Evolutionary conservation across 2,329 filamentous ascomycete species (phyloP), one percentile per base, ranked within the genome.

Genomic region (Ophiostoma novo-ulmi): DNA sequence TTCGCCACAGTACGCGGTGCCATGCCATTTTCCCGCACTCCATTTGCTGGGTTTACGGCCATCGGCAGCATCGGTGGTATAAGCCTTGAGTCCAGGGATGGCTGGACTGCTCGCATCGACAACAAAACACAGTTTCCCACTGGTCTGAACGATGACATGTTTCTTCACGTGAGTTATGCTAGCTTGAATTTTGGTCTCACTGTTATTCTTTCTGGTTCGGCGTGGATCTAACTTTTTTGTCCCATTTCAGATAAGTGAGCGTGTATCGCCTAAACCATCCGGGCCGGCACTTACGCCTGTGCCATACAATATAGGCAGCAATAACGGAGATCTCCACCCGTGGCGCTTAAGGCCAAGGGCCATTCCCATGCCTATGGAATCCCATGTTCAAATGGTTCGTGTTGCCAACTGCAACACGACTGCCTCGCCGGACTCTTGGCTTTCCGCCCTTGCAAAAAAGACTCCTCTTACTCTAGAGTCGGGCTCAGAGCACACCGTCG

Each of bases 241-340:
- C n/a, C n/a, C 8, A 22, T 2, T 35, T 17, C 13, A 77, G 75
- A 77, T 77, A 65, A 75, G 71, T 66, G 76, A 77, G 55, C 74
- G 75, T 13, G 68, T 75, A 5, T 31, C 69, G 26, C 69, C 71
- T 0, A 52, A 52, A 4, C 11, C 64, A 14, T 10, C 44, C 0
- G 20, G 31, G 1, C 36, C 70, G 3, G 1, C 66, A 1, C 68
- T 75, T 1, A 73, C 36, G 1, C 76, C 78, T 1, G 70, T 76
- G 1, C 58, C 71, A 1, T 79, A 80, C 72, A 74, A 75, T 3
- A 76, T 80, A 65, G 76, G 73, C 38, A 79, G 78, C 0, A 39
- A 77, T 35, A 81, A 81, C 72, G 80, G 80, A 0, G 80, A 81
- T 44, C 75, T 81, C 5, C 68, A 78, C 0, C 80, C 80, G 0